Evolutionary conservation across 352 stramenopile species (phyloP), one percentile per base, ranked within the genome.

Genomic region (Globisporangium barbulae): DNA sequence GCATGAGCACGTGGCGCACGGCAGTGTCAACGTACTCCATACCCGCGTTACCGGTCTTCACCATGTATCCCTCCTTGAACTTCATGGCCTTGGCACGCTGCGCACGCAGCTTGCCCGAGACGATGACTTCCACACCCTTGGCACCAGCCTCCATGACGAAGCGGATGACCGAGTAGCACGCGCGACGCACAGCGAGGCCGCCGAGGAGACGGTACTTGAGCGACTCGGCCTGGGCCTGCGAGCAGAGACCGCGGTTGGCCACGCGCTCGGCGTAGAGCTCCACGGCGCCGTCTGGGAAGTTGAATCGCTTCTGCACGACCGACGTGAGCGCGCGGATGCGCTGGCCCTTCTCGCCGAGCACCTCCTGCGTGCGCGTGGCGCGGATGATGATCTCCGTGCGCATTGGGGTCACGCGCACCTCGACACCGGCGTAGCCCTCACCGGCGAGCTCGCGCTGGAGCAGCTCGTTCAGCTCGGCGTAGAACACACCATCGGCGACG

Each of bases 51-150:
- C 98, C 98, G 35, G 96, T 99, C 92, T 99, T 99, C 87, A 99
- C 98, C 97, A 99, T 99, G 93, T 99, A 99, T 53, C 98, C 98
- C 70, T 99, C 97, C 74, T 98, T 97, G 86, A 99, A 99, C 87
- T 99, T 99, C 97, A 99, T 99, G 54, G 92, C 91, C 93, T 99
- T 99, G 74, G 98, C 98, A 98, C 98, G 96, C 84, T 99, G 97
- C 61, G 96, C 97, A 68, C 97, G 95, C 61, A 99, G 90, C 90
- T 99, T 99, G 73, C 98, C 98, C 63, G 97, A 98, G 47, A 99
- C 97, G 70, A 99, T 98, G 57, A 99, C 97, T 81, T 99, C 97
- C 66, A 95, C 97, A 56, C 98, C 98, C 93, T 99, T 99, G 71
- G 98, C 98, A 53, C 94, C 97, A 25, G 96, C 96, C 81, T 99